These are phyloP conservation scores for Myxozyma neotropica DNA, from an alignment of 805 yeast species.

Conservation along the genomic window DNA sequence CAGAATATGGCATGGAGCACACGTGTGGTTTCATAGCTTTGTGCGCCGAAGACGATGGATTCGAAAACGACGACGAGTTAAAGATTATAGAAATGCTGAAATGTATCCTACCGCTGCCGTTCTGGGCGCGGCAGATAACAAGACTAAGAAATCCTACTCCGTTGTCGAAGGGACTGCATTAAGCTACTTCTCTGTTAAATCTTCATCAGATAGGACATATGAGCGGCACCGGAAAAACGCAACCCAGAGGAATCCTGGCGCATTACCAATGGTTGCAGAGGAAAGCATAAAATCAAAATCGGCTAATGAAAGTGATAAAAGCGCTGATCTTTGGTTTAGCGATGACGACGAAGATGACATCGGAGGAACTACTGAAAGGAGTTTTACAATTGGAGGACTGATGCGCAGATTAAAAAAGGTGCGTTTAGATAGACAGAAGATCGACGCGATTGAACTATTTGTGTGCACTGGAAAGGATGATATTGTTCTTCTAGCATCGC, in stretches of 20 bases:
- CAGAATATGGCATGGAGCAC: constrained; percentile 62
- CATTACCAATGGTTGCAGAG: not conserved
- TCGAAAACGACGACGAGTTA: constrained; percentile 40
- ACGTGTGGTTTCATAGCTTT: constrained; percentile 57
- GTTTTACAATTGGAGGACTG: constrained; percentile 12
- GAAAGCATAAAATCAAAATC: not conserved
- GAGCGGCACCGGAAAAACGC: not conserved
- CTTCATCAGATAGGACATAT: constrained; percentile 5
- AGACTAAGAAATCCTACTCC: constrained; percentile 3
- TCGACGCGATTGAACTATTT: constrained; percentile 26
- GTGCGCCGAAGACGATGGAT: constrained; percentile 72
- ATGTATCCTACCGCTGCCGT: not conserved
- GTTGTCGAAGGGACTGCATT: constrained; percentile 14
- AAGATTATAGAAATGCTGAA: not conserved
- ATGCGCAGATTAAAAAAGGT: constrained; percentile 16
- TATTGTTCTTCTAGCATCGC: constrained; percentile 19
- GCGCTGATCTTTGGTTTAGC: not conserved
- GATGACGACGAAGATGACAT: constrained; percentile 10
- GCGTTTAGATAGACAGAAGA: constrained; percentile 34
- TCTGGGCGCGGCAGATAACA: not conserved
- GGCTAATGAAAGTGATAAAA: not conserved
- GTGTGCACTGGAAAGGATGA: constrained; percentile 26
- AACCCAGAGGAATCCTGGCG: not conserved
- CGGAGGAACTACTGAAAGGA: not conserved
- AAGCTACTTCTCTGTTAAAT: constrained; percentile 21